phyloP scores from a whole-genome alignment of 2,329 filamentous ascomycete species.

The Herpotrichia juniperi region DNA sequence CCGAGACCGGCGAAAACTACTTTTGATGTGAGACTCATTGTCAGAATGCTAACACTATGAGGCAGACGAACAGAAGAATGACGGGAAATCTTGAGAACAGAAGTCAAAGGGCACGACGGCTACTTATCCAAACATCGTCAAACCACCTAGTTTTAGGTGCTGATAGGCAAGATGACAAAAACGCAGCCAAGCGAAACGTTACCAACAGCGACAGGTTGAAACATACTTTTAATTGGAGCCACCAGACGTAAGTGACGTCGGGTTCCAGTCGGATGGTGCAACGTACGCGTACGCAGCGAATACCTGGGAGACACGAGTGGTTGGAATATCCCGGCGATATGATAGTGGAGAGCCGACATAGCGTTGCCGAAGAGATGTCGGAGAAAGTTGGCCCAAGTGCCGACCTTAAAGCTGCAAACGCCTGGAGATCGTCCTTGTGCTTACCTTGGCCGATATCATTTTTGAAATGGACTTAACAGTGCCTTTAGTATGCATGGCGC shows the following conservation, averaged over 20 bases:
- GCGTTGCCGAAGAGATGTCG: conserved; percentile 22
- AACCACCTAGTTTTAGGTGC: not conserved
- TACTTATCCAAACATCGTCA: conserved; percentile 10
- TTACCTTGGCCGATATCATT: not conserved
- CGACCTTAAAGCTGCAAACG: conserved; percentile 12
- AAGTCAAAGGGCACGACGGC: conserved; percentile 4
- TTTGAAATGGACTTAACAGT: not conserved
- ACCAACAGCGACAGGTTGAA: conserved; percentile 10
- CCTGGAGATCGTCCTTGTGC: no score
- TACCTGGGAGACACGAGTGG: conserved; percentile 23
- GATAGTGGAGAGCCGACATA: conserved; percentile 36
- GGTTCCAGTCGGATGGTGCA: conserved; percentile 7
- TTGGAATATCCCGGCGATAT: conserved; percentile 12
- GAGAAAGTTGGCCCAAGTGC: conserved; percentile 26
- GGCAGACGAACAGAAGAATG: conserved; percentile 2
- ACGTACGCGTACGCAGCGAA: conserved; percentile 31
- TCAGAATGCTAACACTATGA: not conserved
- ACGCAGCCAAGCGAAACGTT: conserved; percentile 7
- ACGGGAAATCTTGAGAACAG: not conserved
- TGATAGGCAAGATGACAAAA: not conserved
- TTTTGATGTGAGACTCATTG: conserved; percentile 7
- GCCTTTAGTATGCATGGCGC: not conserved
- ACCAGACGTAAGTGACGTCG: conserved; percentile 19
- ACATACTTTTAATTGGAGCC: conserved; percentile 3
- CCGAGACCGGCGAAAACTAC: conserved; percentile 12